Conservation (phyloP, 352 stramenopile species). For the Pythium rishiriense region DNA sequence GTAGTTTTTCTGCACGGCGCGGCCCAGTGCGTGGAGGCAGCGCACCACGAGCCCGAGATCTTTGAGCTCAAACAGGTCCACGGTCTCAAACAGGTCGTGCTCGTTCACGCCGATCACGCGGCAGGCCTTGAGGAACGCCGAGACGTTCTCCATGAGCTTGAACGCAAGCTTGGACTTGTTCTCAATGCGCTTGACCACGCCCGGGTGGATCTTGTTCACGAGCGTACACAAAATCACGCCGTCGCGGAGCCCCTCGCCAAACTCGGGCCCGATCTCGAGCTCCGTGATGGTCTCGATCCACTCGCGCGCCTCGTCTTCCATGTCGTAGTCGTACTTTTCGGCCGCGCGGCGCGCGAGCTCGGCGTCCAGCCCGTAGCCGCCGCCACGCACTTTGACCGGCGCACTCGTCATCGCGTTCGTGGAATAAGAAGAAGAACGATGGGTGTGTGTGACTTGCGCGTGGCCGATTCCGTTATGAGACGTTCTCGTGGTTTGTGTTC, state of each 20-base stretch:
- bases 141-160: conserved; percentile 93
- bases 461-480: not conserved
- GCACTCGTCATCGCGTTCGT: conserved; percentile 29
- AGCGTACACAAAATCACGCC: conserved; percentile 84
- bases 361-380: conserved; percentile 88
- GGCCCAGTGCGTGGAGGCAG: conserved; percentile 74
- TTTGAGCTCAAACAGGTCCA: conserved; percentile 90
- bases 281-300: conserved; percentile 87
- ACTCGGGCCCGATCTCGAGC: conserved; percentile 75
- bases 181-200: conserved; percentile 68
- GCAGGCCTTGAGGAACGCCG: conserved; percentile 80
- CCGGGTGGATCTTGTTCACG: conserved; percentile 79
- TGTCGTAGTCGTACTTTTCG: conserved; percentile 89
- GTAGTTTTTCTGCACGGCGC: conserved; percentile 75
- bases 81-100: conserved; percentile 90
- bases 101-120: conserved; percentile 86
- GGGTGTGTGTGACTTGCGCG: not conserved
- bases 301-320: conserved; percentile 79
- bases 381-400: conserved; percentile 65
- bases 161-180: conserved; percentile 90
- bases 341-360: conserved; percentile 83
- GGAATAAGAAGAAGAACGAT: not conserved
- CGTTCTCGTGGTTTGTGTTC: not conserved
- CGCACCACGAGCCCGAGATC: conserved; percentile 80
- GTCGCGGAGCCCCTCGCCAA: conserved; percentile 75